Base-by-base conservation (phyloP, 495 filamentous ascomycete species). In the Aeminium ludgeri region DNA sequence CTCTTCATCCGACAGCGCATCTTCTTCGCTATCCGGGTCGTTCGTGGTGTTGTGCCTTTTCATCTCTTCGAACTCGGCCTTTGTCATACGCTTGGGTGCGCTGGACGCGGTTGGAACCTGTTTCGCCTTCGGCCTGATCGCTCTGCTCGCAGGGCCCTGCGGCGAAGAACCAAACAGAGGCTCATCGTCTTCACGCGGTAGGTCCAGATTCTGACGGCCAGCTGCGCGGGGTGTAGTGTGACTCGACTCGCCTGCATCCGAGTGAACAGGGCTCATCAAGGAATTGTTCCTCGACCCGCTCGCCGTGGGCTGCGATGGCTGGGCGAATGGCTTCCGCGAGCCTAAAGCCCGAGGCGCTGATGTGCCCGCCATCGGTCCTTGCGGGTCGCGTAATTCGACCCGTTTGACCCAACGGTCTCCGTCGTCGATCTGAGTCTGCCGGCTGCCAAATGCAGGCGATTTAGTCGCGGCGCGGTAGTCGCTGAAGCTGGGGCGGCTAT, bases 1-100 rank as follows among this genome's bases (percentile, higher is more conserved):
- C 38, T 70, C 69, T 59, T 72, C 76, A 38, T 71, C 69, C 19
- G 73, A 58, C 16, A 45, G 60, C 7, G 72, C 67, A 25, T 65
- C 65, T 7, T 66, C 68, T 5, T 75, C 73, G 19, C 60, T 63
- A 17, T 74, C 67, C 36, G 60, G 69, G 56, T 55, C 61, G 20
- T 62, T 66, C 4, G 58, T 62, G 46, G 61, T 50, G 36, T 66
- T 69, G 41, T 63, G 60, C 30, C 66, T 68, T 29, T 73, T 62
- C 25, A 51, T 30, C 7, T 15, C 16, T 13, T 51, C 43, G 31
- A 51, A 51, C 36, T 46, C 43, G 5, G 45, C 48, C 20, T 39
- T 46, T 6, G 48, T 51, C 48, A 51, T 46, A 38, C 34, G 38
- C 30, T 46, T 41, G 5, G 35, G 43, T 20, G 43, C 35, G 17